These are phyloP conservation scores for Leptosphaerulina australis DNA, from an alignment of 2,329 filamentous ascomycete species.

Conservation along the genomic window DNA sequence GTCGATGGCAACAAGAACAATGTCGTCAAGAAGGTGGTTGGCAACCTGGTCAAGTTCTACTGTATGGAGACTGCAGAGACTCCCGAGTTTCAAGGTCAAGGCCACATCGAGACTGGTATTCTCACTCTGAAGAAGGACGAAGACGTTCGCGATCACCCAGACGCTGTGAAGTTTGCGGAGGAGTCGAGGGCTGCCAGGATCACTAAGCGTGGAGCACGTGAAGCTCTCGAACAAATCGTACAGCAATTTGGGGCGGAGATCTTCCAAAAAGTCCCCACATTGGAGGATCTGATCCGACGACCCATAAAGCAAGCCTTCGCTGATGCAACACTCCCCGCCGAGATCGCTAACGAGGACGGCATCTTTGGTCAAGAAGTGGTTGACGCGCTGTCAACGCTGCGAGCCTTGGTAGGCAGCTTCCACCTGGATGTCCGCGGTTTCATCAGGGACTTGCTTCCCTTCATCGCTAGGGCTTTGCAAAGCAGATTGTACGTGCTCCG, in stretches of 20 bases:
- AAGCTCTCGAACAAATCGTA: constrained; percentile 87
- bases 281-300: constrained; percentile 79
- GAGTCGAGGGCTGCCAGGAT: constrained; percentile 90
- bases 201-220: constrained; percentile 90
- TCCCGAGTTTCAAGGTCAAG: constrained; percentile 88
- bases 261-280: constrained; percentile 81
- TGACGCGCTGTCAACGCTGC: constrained; percentile 89
- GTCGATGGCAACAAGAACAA: constrained; percentile 78
- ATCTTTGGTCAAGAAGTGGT: constrained; percentile 89
- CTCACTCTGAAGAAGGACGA: constrained; percentile 97
- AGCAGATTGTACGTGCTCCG: constrained; percentile 89
- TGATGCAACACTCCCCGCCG: constrained; percentile 68
- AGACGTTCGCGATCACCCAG: constrained; percentile 88
- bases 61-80: constrained; percentile 98
- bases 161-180: constrained; percentile 85
- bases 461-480: constrained; percentile 85
- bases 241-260: constrained; percentile 77
- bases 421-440: constrained; percentile 76
- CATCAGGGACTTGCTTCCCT: constrained; percentile 80
- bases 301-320: constrained; percentile 78
- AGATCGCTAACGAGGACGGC: constrained; percentile 74
- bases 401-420: constrained; percentile 91
- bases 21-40: constrained; percentile 93
- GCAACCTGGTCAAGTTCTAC: constrained; percentile 95
- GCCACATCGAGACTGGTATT: constrained; percentile 76